Conservation (phyloP, 31 red algal species). For the Bonnemaisonia californica region DNA sequence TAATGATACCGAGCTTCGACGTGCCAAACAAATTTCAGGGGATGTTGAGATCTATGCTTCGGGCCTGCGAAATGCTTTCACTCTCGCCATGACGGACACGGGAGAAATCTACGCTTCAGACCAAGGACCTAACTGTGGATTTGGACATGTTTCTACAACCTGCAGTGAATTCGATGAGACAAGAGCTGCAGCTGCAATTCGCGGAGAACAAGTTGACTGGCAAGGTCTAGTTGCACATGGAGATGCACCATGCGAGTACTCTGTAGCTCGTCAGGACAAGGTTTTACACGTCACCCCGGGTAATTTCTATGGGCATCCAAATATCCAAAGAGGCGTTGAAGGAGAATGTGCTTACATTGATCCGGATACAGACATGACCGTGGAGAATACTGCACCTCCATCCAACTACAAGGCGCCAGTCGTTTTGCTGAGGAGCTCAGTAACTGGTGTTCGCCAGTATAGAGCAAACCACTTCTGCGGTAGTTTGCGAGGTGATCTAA, state of each 20-base stretch:
- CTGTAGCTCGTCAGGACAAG: conserved; percentile 43
- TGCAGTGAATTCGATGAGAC: conserved; percentile 43
- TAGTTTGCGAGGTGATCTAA: conserved; percentile 44
- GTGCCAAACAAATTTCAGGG: conserved; percentile 22
- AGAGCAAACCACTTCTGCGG: conserved; percentile 60
- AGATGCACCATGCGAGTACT: conserved; percentile 9
- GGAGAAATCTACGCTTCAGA: conserved; percentile 60
- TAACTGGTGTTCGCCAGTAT: conserved; percentile 68
- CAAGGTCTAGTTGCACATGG: conserved; percentile 32
- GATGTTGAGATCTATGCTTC: conserved; percentile 61
- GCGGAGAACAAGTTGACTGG: conserved; percentile 18
- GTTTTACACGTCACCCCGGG: conserved; percentile 45
- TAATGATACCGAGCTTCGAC: conserved; percentile 13
- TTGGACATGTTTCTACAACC: conserved; percentile 48
- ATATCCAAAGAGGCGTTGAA: conserved; percentile 51
- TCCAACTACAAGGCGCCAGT: conserved; percentile 44
- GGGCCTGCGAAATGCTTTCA: conserved; percentile 62
- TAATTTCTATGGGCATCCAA: conserved; percentile 64
- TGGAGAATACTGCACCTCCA: conserved; percentile 26
- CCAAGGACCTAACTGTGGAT: conserved; percentile 70
- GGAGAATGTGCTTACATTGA: conserved; percentile 72
- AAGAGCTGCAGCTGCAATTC: background rate
- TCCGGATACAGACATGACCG: conserved; percentile 43
- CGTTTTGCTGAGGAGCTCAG: conserved; percentile 24
- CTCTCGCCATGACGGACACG: conserved; percentile 35